phyloP scores from a whole-genome alignment of 1,284 basidiomycete species.

The Cutaneotrichosporon cutaneum region DNA sequence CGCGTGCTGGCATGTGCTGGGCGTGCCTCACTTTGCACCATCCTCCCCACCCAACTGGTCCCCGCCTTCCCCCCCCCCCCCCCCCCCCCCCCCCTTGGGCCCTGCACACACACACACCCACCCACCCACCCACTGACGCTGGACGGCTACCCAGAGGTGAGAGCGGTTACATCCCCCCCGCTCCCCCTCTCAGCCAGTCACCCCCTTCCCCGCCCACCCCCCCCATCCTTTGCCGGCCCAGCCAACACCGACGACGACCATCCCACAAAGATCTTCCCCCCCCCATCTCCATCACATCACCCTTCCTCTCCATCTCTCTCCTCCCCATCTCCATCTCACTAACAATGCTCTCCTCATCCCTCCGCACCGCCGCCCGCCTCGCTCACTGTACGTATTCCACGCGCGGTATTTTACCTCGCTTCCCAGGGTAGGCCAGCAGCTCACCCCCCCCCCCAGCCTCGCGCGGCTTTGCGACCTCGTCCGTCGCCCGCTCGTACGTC shows the following conservation, averaged over 20 bases:
- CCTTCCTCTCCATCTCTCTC: conserved; percentile 4
- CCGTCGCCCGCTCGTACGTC: conserved; percentile 66
- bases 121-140: too few species aligned
- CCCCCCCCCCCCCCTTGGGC: too few species aligned
- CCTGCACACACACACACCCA: too few species aligned
- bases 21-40: not conserved
- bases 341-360: conserved; percentile 27
- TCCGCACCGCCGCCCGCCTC: conserved; percentile 33
- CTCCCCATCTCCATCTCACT: conserved; percentile 4
- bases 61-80: too few species aligned
- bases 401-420: not conserved
- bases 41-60: not conserved
- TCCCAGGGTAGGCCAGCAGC: not conserved
- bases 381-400: conserved; percentile 26
- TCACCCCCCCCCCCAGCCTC: too few species aligned
- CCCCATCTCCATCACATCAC: conserved; percentile 3
- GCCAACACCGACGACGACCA: conserved; percentile 6
- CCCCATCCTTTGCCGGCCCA: not conserved
- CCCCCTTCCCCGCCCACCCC: not conserved
- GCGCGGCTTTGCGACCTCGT: conserved; percentile 68
- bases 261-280: not conserved
- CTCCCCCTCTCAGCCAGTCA: not conserved
- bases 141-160: too few species aligned
- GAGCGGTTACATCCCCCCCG: conserved; percentile 11
- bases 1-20: not conserved